A percentile compares a stretch with the other conserved stretches of the same genome.
Evolutionary conservation across 768 basidiomycete genomes (phyloP).

Genomic region (Coprinopsis sp.): DNA sequence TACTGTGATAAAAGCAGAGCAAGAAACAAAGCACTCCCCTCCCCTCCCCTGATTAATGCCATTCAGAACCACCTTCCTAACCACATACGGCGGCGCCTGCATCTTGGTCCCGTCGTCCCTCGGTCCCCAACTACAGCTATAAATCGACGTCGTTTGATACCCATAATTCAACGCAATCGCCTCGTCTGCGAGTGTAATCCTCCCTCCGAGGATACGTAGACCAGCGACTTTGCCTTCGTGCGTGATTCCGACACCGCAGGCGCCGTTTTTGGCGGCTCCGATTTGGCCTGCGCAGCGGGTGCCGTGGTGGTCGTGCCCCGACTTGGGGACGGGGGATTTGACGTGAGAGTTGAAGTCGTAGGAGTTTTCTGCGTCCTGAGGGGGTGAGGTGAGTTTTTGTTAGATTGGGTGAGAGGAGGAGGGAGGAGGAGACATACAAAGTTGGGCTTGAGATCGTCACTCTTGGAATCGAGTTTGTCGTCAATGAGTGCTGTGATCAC

Average conservation of each 20-base stretch:
- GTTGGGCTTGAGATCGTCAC: slow-evolving; percentile 80
- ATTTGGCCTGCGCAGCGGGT: slow-evolving; percentile 98
- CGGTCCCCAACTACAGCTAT: slow-evolving; percentile 97
- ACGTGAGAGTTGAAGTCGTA: slow-evolving; percentile 96
- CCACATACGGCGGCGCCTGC: slow-evolving; percentile 88
- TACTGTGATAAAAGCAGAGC: no score
- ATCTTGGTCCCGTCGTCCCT: slow-evolving; percentile 89
- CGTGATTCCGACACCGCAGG: slow-evolving; percentile 92
- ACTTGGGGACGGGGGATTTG: slow-evolving; percentile 75
- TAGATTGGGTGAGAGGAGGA: no score
- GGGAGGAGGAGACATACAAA: slow-evolving; percentile 90
- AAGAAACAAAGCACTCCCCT: no score
- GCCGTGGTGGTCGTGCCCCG: slow-evolving; percentile 89
- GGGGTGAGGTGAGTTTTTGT: no score
- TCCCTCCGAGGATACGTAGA: slow-evolving; percentile 88
- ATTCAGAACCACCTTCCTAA: slow-evolving; percentile 89
- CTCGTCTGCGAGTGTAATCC: slow-evolving; percentile 92
- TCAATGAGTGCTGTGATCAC: slow-evolving; percentile 86
- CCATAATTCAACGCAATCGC: slow-evolving; percentile 91
- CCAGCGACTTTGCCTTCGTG: slow-evolving; percentile 88
- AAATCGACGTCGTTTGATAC: slow-evolving; percentile 83
- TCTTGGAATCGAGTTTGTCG: slow-evolving; percentile 88
- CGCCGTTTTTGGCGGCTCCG: slow-evolving; percentile 85
- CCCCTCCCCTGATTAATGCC: slow-evolving; percentile 77
- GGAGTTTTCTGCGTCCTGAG: slow-evolving; percentile 76